These are phyloP conservation scores for Esteya vermicola DNA, from an alignment of 2,329 filamentous ascomycete species.

Conservation along the genomic window DNA sequence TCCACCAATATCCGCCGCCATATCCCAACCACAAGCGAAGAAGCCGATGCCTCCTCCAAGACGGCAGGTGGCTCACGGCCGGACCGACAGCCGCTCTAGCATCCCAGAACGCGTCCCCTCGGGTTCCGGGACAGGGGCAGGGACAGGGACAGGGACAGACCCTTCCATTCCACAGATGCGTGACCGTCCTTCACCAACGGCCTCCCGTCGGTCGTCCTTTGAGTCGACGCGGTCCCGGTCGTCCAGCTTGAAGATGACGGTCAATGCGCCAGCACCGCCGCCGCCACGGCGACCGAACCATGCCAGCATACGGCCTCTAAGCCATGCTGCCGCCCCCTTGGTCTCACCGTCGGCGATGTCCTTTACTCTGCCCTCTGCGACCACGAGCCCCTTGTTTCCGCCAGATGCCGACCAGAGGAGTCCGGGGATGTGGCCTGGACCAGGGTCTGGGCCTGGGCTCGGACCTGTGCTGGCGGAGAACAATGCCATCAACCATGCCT, in stretches of 20 bases:
- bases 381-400: not conserved
- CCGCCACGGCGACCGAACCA: slow-evolving; percentile 36
- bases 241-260: slow-evolving; percentile 26
- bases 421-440: too few relatives aligned
- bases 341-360: too few relatives aligned
- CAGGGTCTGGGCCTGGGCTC: too few relatives aligned
- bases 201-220: slow-evolving; percentile 30
- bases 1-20: too few relatives aligned
- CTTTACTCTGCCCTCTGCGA: not conserved
- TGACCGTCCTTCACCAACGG: slow-evolving; percentile 9
- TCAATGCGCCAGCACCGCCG: slow-evolving; percentile 34
- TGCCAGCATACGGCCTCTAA: too few relatives aligned
- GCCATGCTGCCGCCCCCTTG: too few relatives aligned
- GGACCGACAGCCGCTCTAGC: slow-evolving; percentile 24
- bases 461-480: too few relatives aligned
- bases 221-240: slow-evolving; percentile 34
- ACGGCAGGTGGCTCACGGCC: slow-evolving; percentile 28
- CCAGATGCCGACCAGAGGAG: not conserved
- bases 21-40: not conserved
- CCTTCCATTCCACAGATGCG: too few relatives aligned
- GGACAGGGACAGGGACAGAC: too few relatives aligned
- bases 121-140: too few relatives aligned
- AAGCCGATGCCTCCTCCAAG: slow-evolving; percentile 32
- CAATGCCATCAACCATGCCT: too few relatives aligned
- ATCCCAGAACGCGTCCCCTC: not conserved